A percentile compares a stretch with the other conserved stretches of the same genome.
These are phyloP conservation scores for Lactifluus volemus DNA, from an alignment of 768 basidiomycete species.

Conservation along the genomic window DNA sequence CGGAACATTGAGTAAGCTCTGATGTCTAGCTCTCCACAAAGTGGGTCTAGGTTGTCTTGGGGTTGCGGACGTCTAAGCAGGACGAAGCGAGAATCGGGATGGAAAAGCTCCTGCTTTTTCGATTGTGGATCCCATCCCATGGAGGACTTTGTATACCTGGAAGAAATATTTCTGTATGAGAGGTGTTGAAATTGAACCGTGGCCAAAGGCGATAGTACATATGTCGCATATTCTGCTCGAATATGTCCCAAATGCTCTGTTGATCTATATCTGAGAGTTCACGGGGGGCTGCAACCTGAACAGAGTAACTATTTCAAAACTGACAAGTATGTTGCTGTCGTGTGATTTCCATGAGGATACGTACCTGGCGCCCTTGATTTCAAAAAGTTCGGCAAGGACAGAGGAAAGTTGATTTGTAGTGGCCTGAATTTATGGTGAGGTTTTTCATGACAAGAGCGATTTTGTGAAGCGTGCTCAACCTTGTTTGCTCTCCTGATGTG, in stretches of 20 bases:
- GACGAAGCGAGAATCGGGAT: constrained; percentile 51
- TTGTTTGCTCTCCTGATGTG: constrained; percentile 17
- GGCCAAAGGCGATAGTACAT: neutral
- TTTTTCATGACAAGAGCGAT: neutral
- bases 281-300: constrained; percentile 3
- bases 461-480: neutral
- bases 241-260: constrained; percentile 11
- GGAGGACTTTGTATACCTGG: constrained; percentile 48
- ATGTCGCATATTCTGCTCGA: constrained; percentile 14
- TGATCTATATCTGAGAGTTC: constrained; percentile 8
- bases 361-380: constrained; percentile 1
- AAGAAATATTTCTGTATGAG: neutral
- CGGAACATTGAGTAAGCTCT: constrained; percentile 49
- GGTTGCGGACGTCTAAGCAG: constrained; percentile 26
- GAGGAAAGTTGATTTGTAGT: constrained; percentile 6
- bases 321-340: neutral
- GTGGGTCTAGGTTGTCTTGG: constrained; percentile 8
- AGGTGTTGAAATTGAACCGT: constrained; percentile 23
- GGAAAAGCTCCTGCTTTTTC: constrained; percentile 55
- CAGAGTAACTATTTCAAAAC: neutral
- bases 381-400: neutral
- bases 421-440: constrained; percentile 1
- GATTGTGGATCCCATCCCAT: constrained; percentile 55
- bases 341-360: neutral
- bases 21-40: constrained; percentile 25